Percentiles rank a stretch among this genome's conserved stretches.
phyloP scores from a whole-genome alignment of 2,329 filamentous ascomycete species.

The Dactylellina sp. region DNA sequence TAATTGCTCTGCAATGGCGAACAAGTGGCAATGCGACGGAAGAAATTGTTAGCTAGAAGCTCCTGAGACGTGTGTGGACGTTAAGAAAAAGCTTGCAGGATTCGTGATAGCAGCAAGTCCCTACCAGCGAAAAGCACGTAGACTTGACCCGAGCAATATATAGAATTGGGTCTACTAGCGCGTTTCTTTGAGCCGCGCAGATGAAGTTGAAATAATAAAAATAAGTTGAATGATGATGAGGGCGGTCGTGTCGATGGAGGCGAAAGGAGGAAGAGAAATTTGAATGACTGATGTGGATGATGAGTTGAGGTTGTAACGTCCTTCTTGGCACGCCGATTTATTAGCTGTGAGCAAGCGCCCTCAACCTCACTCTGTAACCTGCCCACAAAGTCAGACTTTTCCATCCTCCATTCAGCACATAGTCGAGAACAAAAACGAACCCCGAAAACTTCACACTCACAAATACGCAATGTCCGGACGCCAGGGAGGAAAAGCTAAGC shows the following conservation, averaged over 20 bases:
- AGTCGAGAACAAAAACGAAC: slow-evolving; percentile 5
- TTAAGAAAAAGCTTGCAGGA: slow-evolving; percentile 28
- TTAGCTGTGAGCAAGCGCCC: slow-evolving; percentile 31
- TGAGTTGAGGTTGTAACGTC: slow-evolving; percentile 36
- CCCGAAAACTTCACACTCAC: slow-evolving; percentile 4
- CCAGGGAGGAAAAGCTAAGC: slow-evolving; percentile 61
- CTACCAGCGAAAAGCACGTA: slow-evolving; percentile 56
- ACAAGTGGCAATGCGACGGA: slow-evolving; percentile 3
- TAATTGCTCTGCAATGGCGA: slow-evolving; percentile 28
- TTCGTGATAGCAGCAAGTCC: slow-evolving; percentile 48
- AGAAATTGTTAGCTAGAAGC: slow-evolving; percentile 45
- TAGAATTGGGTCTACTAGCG: slow-evolving; percentile 16
- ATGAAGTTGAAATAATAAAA: slow-evolving; percentile 10
- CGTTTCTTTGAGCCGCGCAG: slow-evolving; percentile 16
- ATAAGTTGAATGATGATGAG: slow-evolving; percentile 3
- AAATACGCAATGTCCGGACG: slow-evolving; percentile 59
- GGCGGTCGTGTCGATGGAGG: slow-evolving; percentile 3
- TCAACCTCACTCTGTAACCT: slow-evolving; percentile 33
- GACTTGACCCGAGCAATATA: slow-evolving; percentile 36
- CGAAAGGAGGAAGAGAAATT: slow-evolving; percentile 23
- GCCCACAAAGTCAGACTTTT: slow-evolving; percentile 45
- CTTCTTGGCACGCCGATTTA: slow-evolving; percentile 47
- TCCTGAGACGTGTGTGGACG: slow-evolving; percentile 27
- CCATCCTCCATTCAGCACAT: slow-evolving; percentile 20
- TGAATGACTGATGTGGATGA: slow-evolving; percentile 21